These are phyloP conservation scores for Penicillium maclennaniae DNA, from an alignment of 495 filamentous ascomycete genomes.

Conservation along the genomic window DNA sequence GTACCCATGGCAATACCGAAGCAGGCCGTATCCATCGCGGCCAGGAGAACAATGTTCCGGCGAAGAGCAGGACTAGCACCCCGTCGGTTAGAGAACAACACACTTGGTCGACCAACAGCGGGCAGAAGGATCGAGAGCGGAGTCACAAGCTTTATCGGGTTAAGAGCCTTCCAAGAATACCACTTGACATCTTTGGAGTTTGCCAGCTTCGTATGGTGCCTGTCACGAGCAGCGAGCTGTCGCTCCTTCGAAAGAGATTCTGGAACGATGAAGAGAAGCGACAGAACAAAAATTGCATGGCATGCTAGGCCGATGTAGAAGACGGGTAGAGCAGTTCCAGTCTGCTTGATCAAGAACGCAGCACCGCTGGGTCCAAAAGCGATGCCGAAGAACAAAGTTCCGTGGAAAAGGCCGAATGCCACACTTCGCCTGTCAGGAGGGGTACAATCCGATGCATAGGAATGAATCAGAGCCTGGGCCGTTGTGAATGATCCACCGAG, in stretches of 20 bases:
- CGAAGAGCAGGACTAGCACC: slow-evolving; percentile 60
- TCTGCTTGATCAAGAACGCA: slow-evolving; percentile 68
- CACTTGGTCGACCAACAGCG: slow-evolving; percentile 55
- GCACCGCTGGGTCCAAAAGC: slow-evolving; percentile 78
- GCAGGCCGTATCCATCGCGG: slow-evolving; percentile 71
- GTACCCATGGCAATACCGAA: slow-evolving; percentile 81
- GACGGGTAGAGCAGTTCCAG: slow-evolving; percentile 62
- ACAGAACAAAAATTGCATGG: slow-evolving; percentile 66
- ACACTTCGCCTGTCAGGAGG: slow-evolving; percentile 71
- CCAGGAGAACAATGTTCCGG: slow-evolving; percentile 73
- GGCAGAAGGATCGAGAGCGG: slow-evolving; percentile 80
- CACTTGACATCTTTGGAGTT: slow-evolving; percentile 12
- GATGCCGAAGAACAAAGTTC: slow-evolving; percentile 79
- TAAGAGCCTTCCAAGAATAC: slow-evolving; percentile 24
- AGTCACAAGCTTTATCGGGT: slow-evolving; percentile 59
- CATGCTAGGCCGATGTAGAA: slow-evolving; percentile 75
- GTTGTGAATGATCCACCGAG: slow-evolving; percentile 82
- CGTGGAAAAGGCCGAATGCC: slow-evolving; percentile 87
- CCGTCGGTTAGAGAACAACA: slow-evolving; percentile 58
- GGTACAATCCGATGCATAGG: slow-evolving; percentile 88
- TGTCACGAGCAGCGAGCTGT: slow-evolving; percentile 64
- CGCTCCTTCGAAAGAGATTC: slow-evolving; percentile 73
- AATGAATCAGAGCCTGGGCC: slow-evolving; percentile 71
- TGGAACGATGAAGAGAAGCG: slow-evolving; percentile 66
- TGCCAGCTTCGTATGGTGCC: slow-evolving; percentile 39